Base-by-base conservation (phyloP, 345 rosid genomes). In the Lepidium sativum region DNA sequence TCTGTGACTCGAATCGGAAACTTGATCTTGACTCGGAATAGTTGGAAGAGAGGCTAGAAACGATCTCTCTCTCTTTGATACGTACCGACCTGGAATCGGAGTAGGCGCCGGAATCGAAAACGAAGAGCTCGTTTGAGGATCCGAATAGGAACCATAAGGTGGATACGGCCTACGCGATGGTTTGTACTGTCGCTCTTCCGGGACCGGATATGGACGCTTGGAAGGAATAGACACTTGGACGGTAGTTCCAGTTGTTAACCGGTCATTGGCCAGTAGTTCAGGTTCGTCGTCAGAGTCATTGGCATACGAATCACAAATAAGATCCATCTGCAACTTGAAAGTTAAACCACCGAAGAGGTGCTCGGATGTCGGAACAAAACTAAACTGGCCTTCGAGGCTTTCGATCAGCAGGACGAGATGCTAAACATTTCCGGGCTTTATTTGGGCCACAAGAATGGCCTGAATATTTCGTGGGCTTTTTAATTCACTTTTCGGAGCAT, bases 21-120 rank as follows among this genome's bases (percentile, higher is more conserved):
- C 25, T 25, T 73, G 70, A 7, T 61, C 25, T 23, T 21, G 39
- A 41, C 25, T 58, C 4, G 14, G 67, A 31, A 9, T 38, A 4
- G 47, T 12, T 12, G 80, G 43, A 21, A 51, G 15, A 7, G 78
- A 64, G 12, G 67, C 67, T 25, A 54, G 21, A 27, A 81, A 67
- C 4, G 84, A 82, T 48, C 84, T 65, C 69, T 94, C 95, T 73
- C 92, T 78, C 79, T 83, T 84, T 17, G 90, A 87, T 16, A 92
- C 44, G 70, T 86, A 84, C 60, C 95, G 75, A 0, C 92, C 96
- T 12, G 85, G 80, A 44, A 85, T 86, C 1, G 82, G 71, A 48
- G 76, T 86, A 0, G 82, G 71, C 41, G 77, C 41, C 65, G 82
- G 78, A 48, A 80, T 82, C 3, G 83, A 53, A 74, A 82, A 81